Base-by-base conservation (phyloP, 2,329 filamentous ascomycete genomes). In the Verticillium isaacii region DNA sequence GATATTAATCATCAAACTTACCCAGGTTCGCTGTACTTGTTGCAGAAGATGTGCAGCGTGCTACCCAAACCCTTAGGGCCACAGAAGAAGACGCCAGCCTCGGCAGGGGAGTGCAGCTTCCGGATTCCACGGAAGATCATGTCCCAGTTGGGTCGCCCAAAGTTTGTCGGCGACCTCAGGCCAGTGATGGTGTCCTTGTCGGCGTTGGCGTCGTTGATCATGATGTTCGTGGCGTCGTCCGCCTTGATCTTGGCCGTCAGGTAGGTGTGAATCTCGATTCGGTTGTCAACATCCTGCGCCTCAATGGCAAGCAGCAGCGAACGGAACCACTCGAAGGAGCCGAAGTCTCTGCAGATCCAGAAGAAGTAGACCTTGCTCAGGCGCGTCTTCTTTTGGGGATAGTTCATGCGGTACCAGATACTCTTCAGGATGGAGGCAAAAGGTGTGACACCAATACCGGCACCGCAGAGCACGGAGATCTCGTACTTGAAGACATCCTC, bases 341-440 rank as follows among this genome's bases (percentile, higher is more conserved):
- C 91, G 71, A 94, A 94, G 75, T 95, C 91, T 75, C 91, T 85
- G 81, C 91, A 94, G 65, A 95, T 88, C 92, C 92, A 95, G 84
- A 95, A 93, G 80, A 95, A 95, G 80, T 95, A 96, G 29, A 96
- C 91, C 75, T 95, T 96, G 70, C 88, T 84, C 54, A 96, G 82
- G 4, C 90, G 83, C 2, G 90, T 93, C 78, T 89, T 90, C 75
- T 89, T 86, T 73, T 91, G 88, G 2, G 90, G 89, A 76, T 92
- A 93, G 82, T 93, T 94, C 89, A 94, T 93, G 58, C 91, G 87
- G 80, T 95, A 96, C 92, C 92, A 96, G 77, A 96, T 94, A 60
- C 89, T 93, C 81, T 96, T 96, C 71, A 94, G 83, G 68, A 94
- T 93, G 0, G 90, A 92, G 14, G 91, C 91, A 77, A 93, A 94